phyloP scores from a whole-genome alignment of 768 basidiomycete genomes.

The Termitomyces sp. region DNA sequence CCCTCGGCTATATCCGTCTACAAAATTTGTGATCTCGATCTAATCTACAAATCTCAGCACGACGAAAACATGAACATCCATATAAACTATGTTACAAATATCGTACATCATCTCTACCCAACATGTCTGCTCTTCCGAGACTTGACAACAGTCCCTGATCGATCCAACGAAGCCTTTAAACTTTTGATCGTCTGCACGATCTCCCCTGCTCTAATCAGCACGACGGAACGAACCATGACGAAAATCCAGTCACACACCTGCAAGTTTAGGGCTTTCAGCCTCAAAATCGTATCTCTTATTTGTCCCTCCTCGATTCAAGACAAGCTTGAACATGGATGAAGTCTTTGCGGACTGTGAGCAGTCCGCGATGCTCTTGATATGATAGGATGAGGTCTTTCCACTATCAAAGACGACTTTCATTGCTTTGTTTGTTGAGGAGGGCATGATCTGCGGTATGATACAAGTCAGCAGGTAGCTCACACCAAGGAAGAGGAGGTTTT shows the following conservation, averaged over 20 bases:
- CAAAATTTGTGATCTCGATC: slow-evolving; percentile 18
- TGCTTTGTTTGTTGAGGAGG: slow-evolving; percentile 70
- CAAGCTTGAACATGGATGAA: slow-evolving; percentile 83
- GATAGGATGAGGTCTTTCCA: slow-evolving; percentile 89
- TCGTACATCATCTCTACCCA: slow-evolving; percentile 14
- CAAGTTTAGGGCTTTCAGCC: slow-evolving; percentile 80
- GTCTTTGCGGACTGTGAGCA: slow-evolving; percentile 83
- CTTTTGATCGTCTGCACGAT: slow-evolving; percentile 72
- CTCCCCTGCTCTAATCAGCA: slow-evolving; percentile 44
- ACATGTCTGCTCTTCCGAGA: slow-evolving; percentile 63
- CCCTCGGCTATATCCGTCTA: slow-evolving; percentile 17
- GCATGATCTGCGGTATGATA: slow-evolving; percentile 68
- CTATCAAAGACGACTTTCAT: slow-evolving; percentile 79
- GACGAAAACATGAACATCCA: background rate
- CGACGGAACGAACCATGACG: background rate
- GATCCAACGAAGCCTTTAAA: slow-evolving; percentile 62
- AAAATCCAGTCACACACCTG: slow-evolving; percentile 47
- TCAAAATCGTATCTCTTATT: slow-evolving; percentile 98
- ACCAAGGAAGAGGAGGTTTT: slow-evolving; percentile 17
- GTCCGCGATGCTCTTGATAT: slow-evolving; percentile 81
- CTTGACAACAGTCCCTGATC: slow-evolving; percentile 60
- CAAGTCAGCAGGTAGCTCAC: background rate
- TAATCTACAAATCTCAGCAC: slow-evolving; percentile 15
- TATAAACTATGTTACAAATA: background rate
- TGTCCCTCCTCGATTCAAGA: slow-evolving; percentile 68